Base-by-base conservation (phyloP, 331 rosid genomes). In the Rhamnella rubrinervis region DNA sequence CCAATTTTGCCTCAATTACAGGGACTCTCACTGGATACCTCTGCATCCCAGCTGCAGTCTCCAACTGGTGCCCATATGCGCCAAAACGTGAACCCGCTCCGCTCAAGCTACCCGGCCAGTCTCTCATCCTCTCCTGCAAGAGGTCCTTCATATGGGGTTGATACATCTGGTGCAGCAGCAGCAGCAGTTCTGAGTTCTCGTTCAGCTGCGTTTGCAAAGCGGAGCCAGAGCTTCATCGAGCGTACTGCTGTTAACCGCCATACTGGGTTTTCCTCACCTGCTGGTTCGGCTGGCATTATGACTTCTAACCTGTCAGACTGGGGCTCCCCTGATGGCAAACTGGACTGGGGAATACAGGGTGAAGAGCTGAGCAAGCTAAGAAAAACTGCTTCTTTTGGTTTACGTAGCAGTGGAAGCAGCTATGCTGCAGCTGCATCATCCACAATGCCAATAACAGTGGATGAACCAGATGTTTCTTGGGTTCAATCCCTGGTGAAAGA, bases 401-500 rank as follows among this genome's bases (percentile, higher is more conserved):
- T 81, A 15, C 78, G 85, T 64, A 78, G 81, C 78, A 73, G 46
- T 4, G 64, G 70, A 17, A 66, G 71, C 55, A 83, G 72, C 70
- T 73, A 72, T 61, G 46, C 79, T 4, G 61, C 62, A 20, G 37
- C 75, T 6, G 58, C 26, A 18, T 41, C 81, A 38, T 55, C 83
- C 67, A 47, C 66, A 18, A 46, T 37, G 55, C 73, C 81, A 35
- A 35, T 52, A n/a, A 20, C 78, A 4, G 62, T 26, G 52, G 75
- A 72, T 12, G 90, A 87, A 75, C 92, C 86, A 2, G 95, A 85
- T 53, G 92, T 81, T 46, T 85, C 93, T 14, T 89, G 97, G 93
- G 96, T 91, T 73, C 81, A 85, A 73, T 82, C 97, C 66, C 71
- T 87, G 55, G 88, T 87, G 65, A 82, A 82, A 68, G 97, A 92